Evolutionary conservation across 2,329 filamentous ascomycete genomes (phyloP), one percentile per base, ranked within the genome.

Genomic region (Trichoderma simmonsii): DNA sequence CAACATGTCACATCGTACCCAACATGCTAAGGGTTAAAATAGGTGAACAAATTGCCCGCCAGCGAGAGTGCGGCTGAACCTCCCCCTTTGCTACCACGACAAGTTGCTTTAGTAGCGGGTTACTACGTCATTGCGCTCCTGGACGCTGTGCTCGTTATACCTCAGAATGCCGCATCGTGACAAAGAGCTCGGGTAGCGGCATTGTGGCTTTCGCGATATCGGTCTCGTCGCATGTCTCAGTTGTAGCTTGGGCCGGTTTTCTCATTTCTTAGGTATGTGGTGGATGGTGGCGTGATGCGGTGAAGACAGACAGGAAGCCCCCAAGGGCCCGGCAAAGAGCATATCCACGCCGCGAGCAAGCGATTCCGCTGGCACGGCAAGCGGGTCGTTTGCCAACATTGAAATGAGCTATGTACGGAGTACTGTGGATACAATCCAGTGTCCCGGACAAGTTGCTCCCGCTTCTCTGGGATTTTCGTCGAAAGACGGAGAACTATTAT

Each of bases 391-490:
- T 64, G 51, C 48, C 69, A 54, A 54, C 48, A 14, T 54, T 24
- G 48, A 36, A 71, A 71, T 71, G 62, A 62, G 32, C 36, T 21
- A 36, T 15, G 34, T 36, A 36, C 34, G 34, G 34, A 36, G 34
- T 15, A n/a, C 28, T 43, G 69, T 72, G 57, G 63, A 63, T 65
- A 65, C 63, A 43, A 24, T 32, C 30, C 63, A 62, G 24, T 39
- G 28, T 48, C 24, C 36, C 56, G 62, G 56, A 68, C 70, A 34
- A 63, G 70, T 59, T 68, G 61, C 61, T 71, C 69, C 69, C 69
- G 34, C 24, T 1, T 28, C 24, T 32, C n/a, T 36, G 26, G 69
- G 32, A 34, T 59, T 34, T 57, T n/a, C 26, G 43, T 72, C 59
- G 59, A 63, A 48, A 56, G 26, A 57, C 57, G 57, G n/a, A 24